Evolutionary conservation across 75 land plant species (phyloP).

Genomic region (Chamaecyparis obtusa): DNA sequence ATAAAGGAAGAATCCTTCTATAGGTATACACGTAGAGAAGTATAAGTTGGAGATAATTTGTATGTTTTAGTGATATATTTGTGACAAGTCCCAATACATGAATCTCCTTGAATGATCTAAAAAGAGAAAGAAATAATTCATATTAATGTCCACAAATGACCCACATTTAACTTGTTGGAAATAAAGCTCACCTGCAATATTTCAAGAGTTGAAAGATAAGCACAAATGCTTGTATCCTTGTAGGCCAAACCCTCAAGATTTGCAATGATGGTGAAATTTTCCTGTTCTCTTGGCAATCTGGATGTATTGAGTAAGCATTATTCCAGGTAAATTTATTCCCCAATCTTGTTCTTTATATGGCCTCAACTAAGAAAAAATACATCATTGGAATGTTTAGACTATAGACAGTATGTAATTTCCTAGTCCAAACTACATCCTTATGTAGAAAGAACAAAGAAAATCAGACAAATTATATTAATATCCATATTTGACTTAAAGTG

Average conservation of each 20-base stretch:
- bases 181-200: slow-evolving; percentile 35
- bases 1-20: slow-evolving; percentile 1
- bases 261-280: slow-evolving; percentile 36
- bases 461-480: not conserved
- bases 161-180: not conserved
- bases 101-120: not conserved
- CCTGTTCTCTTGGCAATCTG: slow-evolving; percentile 12
- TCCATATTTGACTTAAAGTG: not conserved
- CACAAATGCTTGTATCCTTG: slow-evolving; percentile 28
- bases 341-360: not conserved
- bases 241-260: slow-evolving; percentile 29
- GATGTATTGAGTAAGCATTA: not conserved
- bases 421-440: not conserved
- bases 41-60: not conserved
- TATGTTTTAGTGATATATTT: not conserved
- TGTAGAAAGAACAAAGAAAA: not conserved
- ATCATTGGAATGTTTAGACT: not conserved
- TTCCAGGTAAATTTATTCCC: not conserved
- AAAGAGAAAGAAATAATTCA: not conserved
- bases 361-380: not conserved
- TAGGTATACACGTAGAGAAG: not conserved
- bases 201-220: slow-evolving; percentile 21
- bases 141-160: too few relatives aligned
- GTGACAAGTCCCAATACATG: not conserved
- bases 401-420: not conserved